phyloP scores from a whole-genome alignment of 1,284 basidiomycete genomes.

The Ganoderma resinaceum region DNA sequence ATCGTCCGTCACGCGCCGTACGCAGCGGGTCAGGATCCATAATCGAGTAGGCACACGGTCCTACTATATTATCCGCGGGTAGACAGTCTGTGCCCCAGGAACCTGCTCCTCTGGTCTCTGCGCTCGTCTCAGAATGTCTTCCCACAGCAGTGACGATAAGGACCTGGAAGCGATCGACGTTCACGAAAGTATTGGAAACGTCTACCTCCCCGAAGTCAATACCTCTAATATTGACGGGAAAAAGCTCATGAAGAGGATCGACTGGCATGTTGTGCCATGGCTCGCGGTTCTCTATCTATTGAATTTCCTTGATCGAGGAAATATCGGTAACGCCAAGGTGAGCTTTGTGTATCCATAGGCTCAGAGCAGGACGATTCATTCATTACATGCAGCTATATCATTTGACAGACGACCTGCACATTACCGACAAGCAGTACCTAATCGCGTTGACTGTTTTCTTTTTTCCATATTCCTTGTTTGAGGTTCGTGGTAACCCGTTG shows the following conservation, averaged over 20 bases:
- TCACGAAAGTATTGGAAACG: constrained; percentile 23
- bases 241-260: constrained; percentile 70
- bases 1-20: not conserved
- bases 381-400: constrained; percentile 54
- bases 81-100: not conserved
- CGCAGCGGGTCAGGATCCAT: not conserved
- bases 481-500: constrained; percentile 42
- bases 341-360: not conserved
- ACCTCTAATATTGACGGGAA: constrained; percentile 64
- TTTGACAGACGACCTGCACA: constrained; percentile 59
- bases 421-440: constrained; percentile 71
- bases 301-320: constrained; percentile 79
- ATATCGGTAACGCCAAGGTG: constrained; percentile 83
- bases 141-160: constrained; percentile 23
- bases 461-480: constrained; percentile 70
- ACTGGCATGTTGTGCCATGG: constrained; percentile 72
- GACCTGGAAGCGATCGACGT: constrained; percentile 28
- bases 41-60: not conserved
- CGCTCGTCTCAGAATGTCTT: constrained; percentile 20
- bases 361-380: not conserved
- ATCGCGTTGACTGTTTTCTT: constrained; percentile 71
- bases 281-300: constrained; percentile 78
- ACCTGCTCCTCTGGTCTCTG: not conserved
- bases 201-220: constrained; percentile 60
- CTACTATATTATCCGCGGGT: constrained; percentile 7